Percentiles rank a stretch among this genome's conserved stretches.
phyloP scores from a whole-genome alignment of 306 rosid genomes.

The Cucurbita ficifolia region DNA sequence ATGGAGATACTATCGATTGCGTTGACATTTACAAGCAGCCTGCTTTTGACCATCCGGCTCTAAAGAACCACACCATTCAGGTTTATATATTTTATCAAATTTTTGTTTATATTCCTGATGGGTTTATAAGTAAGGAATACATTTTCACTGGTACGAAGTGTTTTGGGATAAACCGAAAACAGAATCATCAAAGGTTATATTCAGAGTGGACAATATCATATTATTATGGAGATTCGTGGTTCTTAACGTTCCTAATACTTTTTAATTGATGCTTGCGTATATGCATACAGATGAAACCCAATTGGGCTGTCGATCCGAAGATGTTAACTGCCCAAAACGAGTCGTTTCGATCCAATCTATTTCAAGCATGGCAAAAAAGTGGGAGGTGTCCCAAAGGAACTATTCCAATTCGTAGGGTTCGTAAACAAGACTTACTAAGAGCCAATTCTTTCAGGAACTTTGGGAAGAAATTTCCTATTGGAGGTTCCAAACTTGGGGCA shows the following conservation, averaged over 20 bases:
- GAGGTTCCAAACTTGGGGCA: background rate
- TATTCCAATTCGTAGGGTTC: constrained; percentile 43
- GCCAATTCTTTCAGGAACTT: constrained; percentile 22
- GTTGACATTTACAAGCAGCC: constrained; percentile 72
- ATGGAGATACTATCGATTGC: constrained; percentile 88
- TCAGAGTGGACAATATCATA: no score
- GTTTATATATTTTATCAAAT: background rate
- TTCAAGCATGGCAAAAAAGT: constrained; percentile 47
- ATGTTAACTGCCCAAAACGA: background rate
- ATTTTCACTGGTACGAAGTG: no score
- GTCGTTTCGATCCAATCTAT: background rate
- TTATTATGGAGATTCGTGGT: no score
- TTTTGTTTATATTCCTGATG: no score
- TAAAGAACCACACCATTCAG: constrained; percentile 88
- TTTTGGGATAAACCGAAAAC: no score
- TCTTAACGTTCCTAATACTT: no score
- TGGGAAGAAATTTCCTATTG: constrained; percentile 19
- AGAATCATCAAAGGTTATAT: no score
- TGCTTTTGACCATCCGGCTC: constrained; percentile 90
- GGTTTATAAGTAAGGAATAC: no score
- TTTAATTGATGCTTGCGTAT: background rate
- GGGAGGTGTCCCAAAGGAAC: constrained; percentile 67
- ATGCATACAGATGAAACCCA: constrained; percentile 30
- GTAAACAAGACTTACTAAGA: constrained; percentile 24
- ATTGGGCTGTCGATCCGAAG: background rate